These are phyloP conservation scores for Mycena galericulata DNA, from an alignment of 768 basidiomycete species.

Conservation along the genomic window DNA sequence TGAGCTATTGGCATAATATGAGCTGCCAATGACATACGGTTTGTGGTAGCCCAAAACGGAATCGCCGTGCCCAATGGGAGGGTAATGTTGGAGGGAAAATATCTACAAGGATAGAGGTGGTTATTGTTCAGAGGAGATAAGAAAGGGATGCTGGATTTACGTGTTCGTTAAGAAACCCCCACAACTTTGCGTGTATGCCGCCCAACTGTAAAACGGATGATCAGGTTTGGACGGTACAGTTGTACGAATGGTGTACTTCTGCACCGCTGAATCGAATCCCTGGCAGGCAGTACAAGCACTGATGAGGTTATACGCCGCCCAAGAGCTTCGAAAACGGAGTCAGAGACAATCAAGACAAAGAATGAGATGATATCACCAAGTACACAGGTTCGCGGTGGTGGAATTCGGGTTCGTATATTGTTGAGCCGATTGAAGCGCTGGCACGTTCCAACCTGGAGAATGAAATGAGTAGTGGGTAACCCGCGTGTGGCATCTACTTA, in stretches of 20 bases:
- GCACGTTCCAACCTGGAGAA: conserved; percentile 45
- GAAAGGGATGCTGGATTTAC: conserved; percentile 26
- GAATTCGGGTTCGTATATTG: conserved; percentile 42
- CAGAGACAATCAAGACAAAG: background rate
- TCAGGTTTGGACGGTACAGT: background rate
- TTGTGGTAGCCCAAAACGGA: conserved; percentile 59
- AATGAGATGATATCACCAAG: conserved; percentile 45
- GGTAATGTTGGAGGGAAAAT: conserved; percentile 54
- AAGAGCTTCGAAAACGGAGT: conserved; percentile 56
- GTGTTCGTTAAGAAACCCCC: conserved; percentile 16
- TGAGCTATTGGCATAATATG: no score
- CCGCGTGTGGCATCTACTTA: conserved; percentile 48
- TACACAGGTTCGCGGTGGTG: conserved; percentile 44
- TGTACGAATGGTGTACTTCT: conserved; percentile 43
- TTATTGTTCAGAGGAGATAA: background rate
- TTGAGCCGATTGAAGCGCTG: conserved; percentile 23
- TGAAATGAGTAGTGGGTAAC: background rate
- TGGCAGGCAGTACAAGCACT: conserved; percentile 66
- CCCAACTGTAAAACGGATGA: conserved; percentile 33
- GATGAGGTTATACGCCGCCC: conserved; percentile 68
- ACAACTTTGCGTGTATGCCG: conserved; percentile 35
- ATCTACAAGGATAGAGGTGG: conserved; percentile 43
- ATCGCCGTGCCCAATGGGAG: conserved; percentile 49
- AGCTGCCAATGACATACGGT: no score
- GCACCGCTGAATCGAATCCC: conserved; percentile 38